phyloP scores from a whole-genome alignment of 768 basidiomycete species.

The Leccinum subtestaceum region DNA sequence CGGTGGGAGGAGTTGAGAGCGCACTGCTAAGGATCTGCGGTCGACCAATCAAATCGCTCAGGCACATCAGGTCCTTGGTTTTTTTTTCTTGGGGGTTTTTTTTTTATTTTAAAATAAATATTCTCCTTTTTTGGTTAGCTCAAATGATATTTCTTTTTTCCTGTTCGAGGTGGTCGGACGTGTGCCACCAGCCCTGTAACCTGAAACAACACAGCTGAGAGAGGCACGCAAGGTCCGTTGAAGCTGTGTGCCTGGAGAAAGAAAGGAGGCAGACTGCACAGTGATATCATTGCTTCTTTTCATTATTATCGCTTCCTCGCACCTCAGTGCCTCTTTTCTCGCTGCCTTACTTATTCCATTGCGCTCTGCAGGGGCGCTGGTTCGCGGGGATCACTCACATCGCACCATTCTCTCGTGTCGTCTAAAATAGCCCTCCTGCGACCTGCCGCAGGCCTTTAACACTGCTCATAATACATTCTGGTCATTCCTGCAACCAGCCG shows the following conservation, averaged over 20 bases:
- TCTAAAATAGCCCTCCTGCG: neutral
- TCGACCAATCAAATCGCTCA: constrained; percentile 34
- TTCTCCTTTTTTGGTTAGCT: constrained; percentile 3
- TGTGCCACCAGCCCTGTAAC: constrained; percentile 6
- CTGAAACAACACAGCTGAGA: neutral
- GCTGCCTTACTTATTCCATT: neutral
- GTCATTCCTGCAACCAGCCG: neutral
- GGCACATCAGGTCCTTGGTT: constrained; percentile 37
- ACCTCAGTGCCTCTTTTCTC: constrained; percentile 5
- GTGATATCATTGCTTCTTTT: constrained; percentile 8
- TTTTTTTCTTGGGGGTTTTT: constrained; percentile 3
- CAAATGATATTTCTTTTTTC: neutral
- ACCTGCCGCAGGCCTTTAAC: neutral
- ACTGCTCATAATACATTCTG: constrained; percentile 6
- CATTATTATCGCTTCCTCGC: constrained; percentile 5
- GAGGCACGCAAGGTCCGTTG: constrained; percentile 1
- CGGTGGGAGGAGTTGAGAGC: constrained; percentile 30
- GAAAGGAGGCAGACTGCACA: neutral
- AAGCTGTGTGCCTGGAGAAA: constrained; percentile 7
- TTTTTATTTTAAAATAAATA: neutral
- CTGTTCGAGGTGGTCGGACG: neutral
- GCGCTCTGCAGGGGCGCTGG: constrained; percentile 4
- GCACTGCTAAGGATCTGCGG: constrained; percentile 33
- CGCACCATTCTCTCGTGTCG: neutral
- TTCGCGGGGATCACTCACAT: constrained; percentile 16